Evolutionary conservation across 768 basidiomycete genomes (phyloP), one percentile per base, ranked within the genome.

Genomic region (Boletus pseudopeckii): DNA sequence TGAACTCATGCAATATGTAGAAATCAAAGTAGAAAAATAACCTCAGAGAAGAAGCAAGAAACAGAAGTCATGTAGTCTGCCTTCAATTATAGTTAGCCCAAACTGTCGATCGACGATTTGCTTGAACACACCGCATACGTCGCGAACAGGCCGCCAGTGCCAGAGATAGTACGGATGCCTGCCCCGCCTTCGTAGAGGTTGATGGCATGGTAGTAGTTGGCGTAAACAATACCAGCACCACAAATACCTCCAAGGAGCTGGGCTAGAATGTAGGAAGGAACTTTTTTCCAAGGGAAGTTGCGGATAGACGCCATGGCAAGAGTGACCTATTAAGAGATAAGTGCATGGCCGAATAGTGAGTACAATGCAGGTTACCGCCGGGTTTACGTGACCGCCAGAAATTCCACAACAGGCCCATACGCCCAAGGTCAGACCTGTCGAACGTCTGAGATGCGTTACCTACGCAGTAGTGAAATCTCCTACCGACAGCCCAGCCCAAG

Each of bases 221-320:
- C 85, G 57, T 86, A 88, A 32, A 82, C 67, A 39, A 83, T 63
- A 1, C 77, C 78, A 14, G 79, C 80, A 17, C 84, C 87, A 42
- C 78, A 74, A 33, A 85, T 59, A 5, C 71, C 85, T 20, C 86
- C 87, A 45, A 88, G 65, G 18, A 85, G 53, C 64, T 89, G 87
- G 0, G 84, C 79, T 45, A 82, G 62, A 43, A 87, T 79, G 65
- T 83, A 90, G 20, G 60, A 76, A 0, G 90, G 90, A 0, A 90
- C 90, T 65, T 92, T 92, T 59, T 76, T 78, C 85, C 87, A 87
- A 0, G 90, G 88, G 69, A 92, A 91, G 43, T 77, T 78, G 57
- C 90, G 82, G 67, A 83, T 83, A 3, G 80, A 74, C 5, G 86
- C 87, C 42, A 90, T 63, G 14, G 82, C 77, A 46, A 92, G 69